A percentile compares a stretch with the other conserved stretches of the same genome.
phyloP scores from a whole-genome alignment of 2,329 filamentous ascomycete species.

The Ophiostoma fasciatum region DNA sequence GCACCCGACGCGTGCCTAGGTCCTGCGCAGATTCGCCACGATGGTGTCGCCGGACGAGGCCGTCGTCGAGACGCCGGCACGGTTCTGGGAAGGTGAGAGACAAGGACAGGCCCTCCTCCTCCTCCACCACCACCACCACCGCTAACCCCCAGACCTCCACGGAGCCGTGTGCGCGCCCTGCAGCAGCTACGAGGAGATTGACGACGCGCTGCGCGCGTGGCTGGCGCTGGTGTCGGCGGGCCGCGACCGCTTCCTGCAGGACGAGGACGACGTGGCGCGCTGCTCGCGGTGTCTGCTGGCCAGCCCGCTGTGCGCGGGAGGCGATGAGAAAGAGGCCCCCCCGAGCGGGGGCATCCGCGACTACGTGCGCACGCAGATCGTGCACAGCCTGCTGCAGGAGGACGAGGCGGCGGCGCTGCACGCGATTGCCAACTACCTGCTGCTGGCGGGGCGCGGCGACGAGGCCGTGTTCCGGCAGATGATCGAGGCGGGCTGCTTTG shows the following conservation, averaged over 20 bases:
- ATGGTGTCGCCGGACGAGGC: too few species aligned
- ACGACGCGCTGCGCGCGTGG: conserved; percentile 75
- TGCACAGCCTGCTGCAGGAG: conserved; percentile 82
- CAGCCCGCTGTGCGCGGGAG: conserved; percentile 59
- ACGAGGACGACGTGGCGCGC: conserved; percentile 63
- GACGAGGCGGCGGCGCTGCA: conserved; percentile 71
- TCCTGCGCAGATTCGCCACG: too few species aligned
- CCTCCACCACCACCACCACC: too few species aligned
- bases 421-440: conserved; percentile 66
- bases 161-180: conserved; percentile 31
- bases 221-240: conserved; percentile 62
- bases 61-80: too few species aligned
- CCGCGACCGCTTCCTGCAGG: conserved; percentile 59
- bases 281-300: conserved; percentile 69
- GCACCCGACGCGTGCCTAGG: too few species aligned
- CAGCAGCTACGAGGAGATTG: conserved; percentile 46
- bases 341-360: conserved; percentile 61
- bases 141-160: conserved; percentile 27
- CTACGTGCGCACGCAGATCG: conserved; percentile 84
- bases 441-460: conserved; percentile 71
- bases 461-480: conserved; percentile 73
- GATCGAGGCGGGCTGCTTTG: conserved; percentile 74
- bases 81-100: too few species aligned
- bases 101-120: not conserved
- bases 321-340: too few species aligned